Evolutionary conservation across 2,329 filamentous ascomycete genomes (phyloP), one percentile per base, ranked within the genome.

Genomic region (Arthrobotrys pseudoclavata): DNA sequence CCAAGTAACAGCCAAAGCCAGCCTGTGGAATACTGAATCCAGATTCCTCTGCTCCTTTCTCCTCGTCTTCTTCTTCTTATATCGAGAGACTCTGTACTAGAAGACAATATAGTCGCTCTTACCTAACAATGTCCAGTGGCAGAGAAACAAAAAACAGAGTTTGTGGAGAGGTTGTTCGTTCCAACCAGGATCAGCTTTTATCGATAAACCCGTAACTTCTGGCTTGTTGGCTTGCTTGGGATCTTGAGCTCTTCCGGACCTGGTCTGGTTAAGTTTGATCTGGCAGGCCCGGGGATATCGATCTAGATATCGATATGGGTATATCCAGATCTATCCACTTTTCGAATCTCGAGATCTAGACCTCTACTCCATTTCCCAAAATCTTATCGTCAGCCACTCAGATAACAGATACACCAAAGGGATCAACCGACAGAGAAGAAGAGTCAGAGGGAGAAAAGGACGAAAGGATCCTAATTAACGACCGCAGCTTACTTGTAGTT

Each of bases 181-280:
- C 5, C 52, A 69, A 61, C 66, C 53, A 69, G 64, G 64, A 69
- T 69, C 50, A 47, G 66, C 66, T 50, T 60, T 69, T 69, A 69
- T 69, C 66, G 66, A 69, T 69, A 69, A 37, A 24, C 52, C 29
- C 7, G 24, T 40, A 31, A 31, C 29, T 31, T 4, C 29, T 31
- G 29, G 29, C 29, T 31, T n/a, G n/a, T 31, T 7, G 29, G 4
- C 7, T 31, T 31, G 29, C 29, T 15, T 40, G 12, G 6, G 9
- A 40, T 40, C 37, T 12, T 4, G 15, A 40, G 9, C 37, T 40
- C 37, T 40, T 40, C 13, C 37, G 37, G 37, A 12, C 42, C 42
- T 22, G 40, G 4, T n/a, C 40, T 20, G 42, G 42, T 47, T 22
- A 22, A 47, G 20, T 47, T 47, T 47, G 42, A 47, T 20, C 42